These are phyloP conservation scores for Clonostachys solani DNA, from an alignment of 2,329 filamentous ascomycete species.

Conservation along the genomic window DNA sequence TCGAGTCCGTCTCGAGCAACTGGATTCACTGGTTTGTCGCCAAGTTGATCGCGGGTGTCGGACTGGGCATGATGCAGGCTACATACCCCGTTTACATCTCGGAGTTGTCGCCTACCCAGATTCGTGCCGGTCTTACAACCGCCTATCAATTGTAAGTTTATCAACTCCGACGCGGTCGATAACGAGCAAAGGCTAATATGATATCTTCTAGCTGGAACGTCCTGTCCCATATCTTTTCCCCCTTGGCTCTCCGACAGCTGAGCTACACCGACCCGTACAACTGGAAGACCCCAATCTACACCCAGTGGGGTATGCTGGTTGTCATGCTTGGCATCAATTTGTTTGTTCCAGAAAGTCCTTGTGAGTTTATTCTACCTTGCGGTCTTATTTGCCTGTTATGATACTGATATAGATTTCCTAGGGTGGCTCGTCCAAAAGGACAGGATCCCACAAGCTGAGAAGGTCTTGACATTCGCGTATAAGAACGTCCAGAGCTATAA, in stretches of 20 bases:
- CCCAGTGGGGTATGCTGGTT: slow-evolving; percentile 3
- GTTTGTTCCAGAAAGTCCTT: slow-evolving; percentile 3
- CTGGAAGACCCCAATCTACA: slow-evolving; percentile 1
- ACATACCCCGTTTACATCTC: neutral
- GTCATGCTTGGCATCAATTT: slow-evolving; percentile 4
- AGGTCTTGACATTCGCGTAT: neutral
- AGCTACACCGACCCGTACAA: slow-evolving; percentile 3
- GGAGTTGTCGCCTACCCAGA: neutral
- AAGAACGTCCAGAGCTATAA: slow-evolving; percentile 2
- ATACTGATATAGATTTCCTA: no score
- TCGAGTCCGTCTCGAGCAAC: neutral
- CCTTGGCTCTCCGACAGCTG: slow-evolving; percentile 2
- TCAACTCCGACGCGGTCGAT: no score
- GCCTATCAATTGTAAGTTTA: neutral
- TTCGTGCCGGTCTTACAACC: slow-evolving; percentile 1
- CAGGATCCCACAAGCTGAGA: neutral
- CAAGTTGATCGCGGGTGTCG: neutral
- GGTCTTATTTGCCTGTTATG: no score
- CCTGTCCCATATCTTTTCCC: slow-evolving; percentile 2
- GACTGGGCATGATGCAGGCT: neutral
- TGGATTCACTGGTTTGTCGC: neutral
- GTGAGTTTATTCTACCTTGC: neutral
- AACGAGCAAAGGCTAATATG: no score
- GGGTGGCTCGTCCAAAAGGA: neutral
- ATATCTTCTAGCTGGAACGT: slow-evolving; percentile 61